phyloP scores from a whole-genome alignment of 768 basidiomycete genomes.

The Leccinum boreale region DNA sequence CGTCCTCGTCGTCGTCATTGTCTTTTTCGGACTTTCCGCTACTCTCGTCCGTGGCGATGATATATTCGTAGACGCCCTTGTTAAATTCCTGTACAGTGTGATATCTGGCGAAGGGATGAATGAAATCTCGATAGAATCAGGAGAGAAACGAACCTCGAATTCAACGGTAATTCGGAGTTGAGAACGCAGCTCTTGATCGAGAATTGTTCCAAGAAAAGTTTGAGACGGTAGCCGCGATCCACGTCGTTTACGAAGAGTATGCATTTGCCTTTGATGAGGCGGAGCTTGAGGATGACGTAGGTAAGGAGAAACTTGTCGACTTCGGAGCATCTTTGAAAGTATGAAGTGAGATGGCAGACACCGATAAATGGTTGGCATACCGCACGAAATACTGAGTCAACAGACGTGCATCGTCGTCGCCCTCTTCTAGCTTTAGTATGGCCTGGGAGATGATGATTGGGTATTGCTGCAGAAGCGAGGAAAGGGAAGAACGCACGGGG shows the following conservation, averaged over 20 bases:
- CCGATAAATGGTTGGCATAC: constrained; percentile 37
- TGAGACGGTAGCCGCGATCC: constrained; percentile 90
- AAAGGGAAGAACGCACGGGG: constrained; percentile 55
- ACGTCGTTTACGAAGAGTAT: constrained; percentile 96
- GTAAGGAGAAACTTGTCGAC: constrained; percentile 95
- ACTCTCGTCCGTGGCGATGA: constrained; percentile 95
- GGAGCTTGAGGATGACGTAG: constrained; percentile 95
- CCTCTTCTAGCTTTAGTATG: constrained; percentile 84
- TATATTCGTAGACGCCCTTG: constrained; percentile 96
- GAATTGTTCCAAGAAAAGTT: constrained; percentile 96
- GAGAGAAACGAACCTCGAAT: constrained; percentile 61
- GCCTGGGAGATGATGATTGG: constrained; percentile 47
- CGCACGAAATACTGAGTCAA: constrained; percentile 84
- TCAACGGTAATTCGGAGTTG: constrained; percentile 92
- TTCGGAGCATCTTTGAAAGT: constrained; percentile 71
- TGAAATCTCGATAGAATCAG: neutral
- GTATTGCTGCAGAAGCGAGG: neutral
- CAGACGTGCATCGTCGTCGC: constrained; percentile 74
- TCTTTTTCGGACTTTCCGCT: constrained; percentile 52
- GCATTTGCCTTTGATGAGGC: constrained; percentile 93
- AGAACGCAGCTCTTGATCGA: constrained; percentile 94
- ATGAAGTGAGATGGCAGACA: neutral
- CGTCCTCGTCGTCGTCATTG: constrained; percentile 36
- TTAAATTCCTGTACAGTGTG: constrained; percentile 99
- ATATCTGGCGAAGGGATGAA: constrained; percentile 50